Percentiles rank a stretch among this genome's conserved stretches.
These are phyloP conservation scores for Neospora caninum DNA, from an alignment of 169 alveolate genomes.

Conservation along the genomic window DNA sequence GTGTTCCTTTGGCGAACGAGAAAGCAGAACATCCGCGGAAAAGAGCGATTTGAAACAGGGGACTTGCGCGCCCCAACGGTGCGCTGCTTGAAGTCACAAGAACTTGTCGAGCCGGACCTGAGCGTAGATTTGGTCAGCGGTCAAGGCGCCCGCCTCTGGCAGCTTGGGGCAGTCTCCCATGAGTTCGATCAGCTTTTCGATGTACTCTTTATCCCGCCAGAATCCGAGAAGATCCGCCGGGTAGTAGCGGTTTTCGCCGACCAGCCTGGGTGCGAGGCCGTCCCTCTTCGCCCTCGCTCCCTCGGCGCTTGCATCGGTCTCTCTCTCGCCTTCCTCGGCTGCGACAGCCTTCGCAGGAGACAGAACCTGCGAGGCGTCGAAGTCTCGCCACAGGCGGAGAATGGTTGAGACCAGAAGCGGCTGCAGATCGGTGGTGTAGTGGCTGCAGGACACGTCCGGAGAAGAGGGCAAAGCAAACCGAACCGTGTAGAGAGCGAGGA, in stretches of 20 bases:
- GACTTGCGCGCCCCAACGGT: no score
- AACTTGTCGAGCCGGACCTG: conserved; percentile 19
- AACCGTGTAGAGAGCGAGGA: background rate
- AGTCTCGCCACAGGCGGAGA: conserved; percentile 58
- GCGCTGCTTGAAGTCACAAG: no score
- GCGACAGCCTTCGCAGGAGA: background rate
- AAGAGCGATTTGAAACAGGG: no score
- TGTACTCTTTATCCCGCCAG: conserved; percentile 58
- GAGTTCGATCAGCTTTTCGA: conserved; percentile 50
- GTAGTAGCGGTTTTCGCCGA: conserved; percentile 40
- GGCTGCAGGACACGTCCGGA: conserved; percentile 39
- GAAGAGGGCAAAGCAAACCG: background rate
- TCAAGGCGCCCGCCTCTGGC: conserved; percentile 65
- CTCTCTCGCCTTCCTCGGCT: background rate
- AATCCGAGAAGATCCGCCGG: conserved; percentile 47
- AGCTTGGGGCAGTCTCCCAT: conserved; percentile 57
- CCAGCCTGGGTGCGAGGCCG: background rate
- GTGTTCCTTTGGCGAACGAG: no score
- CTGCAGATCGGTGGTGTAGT: conserved; percentile 48
- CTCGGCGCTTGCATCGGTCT: background rate
- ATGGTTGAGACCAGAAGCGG: conserved; percentile 60
- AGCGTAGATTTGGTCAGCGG: conserved; percentile 63
- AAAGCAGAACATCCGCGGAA: no score
- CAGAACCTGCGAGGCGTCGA: conserved; percentile 16
- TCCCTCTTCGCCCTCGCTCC: background rate